Percentiles rank a stretch among this genome's conserved stretches.
Evolutionary conservation across 108 stramenopile genomes (phyloP).

Genomic region (Bacterosira constricta): DNA sequence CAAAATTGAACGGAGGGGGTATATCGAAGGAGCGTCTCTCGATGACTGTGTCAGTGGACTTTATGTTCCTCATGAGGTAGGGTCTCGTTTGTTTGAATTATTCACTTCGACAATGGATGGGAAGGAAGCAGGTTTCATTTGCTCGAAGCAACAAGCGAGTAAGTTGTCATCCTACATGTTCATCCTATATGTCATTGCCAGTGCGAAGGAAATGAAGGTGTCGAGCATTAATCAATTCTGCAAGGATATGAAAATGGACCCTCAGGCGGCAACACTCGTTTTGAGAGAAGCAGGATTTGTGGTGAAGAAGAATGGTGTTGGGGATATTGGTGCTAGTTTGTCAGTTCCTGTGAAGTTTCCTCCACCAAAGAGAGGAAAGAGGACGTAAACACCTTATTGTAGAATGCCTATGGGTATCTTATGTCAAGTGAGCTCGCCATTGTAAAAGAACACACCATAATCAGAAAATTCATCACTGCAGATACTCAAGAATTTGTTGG

Average conservation of each 20-base stretch:
- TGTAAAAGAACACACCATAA: too few species aligned
- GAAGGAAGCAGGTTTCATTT: slow-evolving; percentile 39
- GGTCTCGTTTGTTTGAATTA: slow-evolving; percentile 54
- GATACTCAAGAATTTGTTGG: too few species aligned
- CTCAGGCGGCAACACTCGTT: slow-evolving; percentile 47
- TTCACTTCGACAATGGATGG: slow-evolving; percentile 60
- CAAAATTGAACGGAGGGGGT: slow-evolving; percentile 30
- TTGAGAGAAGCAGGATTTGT: slow-evolving; percentile 81
- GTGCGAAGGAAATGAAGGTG: slow-evolving; percentile 66
- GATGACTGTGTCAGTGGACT: slow-evolving; percentile 51
- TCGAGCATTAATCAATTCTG: slow-evolving; percentile 56
- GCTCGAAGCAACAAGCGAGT: slow-evolving; percentile 62
- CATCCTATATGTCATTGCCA: slow-evolving; percentile 72
- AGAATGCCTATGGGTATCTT: too few species aligned
- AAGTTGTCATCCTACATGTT: slow-evolving; percentile 65
- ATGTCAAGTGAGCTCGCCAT: too few species aligned
- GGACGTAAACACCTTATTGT: slow-evolving; percentile 16
- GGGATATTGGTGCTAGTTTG: slow-evolving; percentile 50
- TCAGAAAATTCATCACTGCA: too few species aligned
- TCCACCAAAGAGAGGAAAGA: slow-evolving; percentile 49
- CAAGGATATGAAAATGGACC: slow-evolving; percentile 68
- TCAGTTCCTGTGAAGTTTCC: slow-evolving; percentile 79
- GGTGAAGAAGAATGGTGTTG: slow-evolving; percentile 51
- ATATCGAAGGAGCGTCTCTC: slow-evolving; percentile 41
- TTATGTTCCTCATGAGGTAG: slow-evolving; percentile 62